Base-by-base conservation (phyloP, 2,329 filamentous ascomycete species). In the Monilinia polystroma region DNA sequence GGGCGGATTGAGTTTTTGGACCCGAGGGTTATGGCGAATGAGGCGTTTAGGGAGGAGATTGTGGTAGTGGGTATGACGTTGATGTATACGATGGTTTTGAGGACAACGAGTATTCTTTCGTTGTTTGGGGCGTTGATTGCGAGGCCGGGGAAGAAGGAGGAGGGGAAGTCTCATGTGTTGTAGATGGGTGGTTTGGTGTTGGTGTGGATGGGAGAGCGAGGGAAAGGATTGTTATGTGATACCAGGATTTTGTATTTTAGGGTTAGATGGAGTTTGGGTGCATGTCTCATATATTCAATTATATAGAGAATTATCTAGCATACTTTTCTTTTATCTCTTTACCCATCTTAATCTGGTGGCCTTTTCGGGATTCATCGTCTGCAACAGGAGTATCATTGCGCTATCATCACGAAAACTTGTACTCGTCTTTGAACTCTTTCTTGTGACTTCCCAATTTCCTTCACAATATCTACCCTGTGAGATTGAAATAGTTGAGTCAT, bases 1-100 rank as follows among this genome's bases (percentile, higher is more conserved):
- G 60, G 60, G 6, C 18, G 41, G 2, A 26, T 64, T 23, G 60
- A 64, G 20, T 55, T 64, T 45, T 11, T 55, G 10, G 35, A 49
- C 0, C 14, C 32, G 67, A 68, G 64, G 38, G 56, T 4, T 49
- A 59, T 38, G 29, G 23, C 51, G 5, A 68, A 59, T 32, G 63
- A 63, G 4, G 63, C 56, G 14, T 59, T 56, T 12, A 69, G 54
- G 38, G 71, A 72, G 10, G 71, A 72, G 58, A 64, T 72, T 52
- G 32, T 71, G 0, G 59, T 72, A 8, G 68, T 63, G 55, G 71
- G 71, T 0, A 23, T 67, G 41, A 70, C 67, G 3, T 52, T 72
- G 52, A 68, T 67, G 53, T 70, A 66, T 54, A 69, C 64, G 43
- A 71, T 71, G 70, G 14, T 62, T 45, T 23, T 70, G 47, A 23